These are phyloP conservation scores for Trichophyton verrucosum DNA, from an alignment of 2,329 filamentous ascomycete genomes.

Conservation along the genomic window DNA sequence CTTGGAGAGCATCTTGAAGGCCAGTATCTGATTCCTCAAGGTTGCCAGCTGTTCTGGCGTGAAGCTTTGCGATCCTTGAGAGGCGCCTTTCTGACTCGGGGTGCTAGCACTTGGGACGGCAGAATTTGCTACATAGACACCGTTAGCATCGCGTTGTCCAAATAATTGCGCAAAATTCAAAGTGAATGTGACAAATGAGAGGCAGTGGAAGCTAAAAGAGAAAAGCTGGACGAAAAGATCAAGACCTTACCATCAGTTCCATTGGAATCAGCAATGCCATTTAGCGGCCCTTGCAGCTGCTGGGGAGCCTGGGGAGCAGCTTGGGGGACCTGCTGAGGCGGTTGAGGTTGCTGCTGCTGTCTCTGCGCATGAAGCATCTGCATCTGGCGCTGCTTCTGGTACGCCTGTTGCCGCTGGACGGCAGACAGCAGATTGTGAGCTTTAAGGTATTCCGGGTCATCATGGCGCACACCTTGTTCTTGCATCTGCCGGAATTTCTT, in stretches of 20 bases:
- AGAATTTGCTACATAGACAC: conserved; percentile 13
- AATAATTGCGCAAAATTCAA: conserved; percentile 12
- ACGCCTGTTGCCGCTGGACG: conserved; percentile 53
- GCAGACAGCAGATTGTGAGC: conserved; percentile 60
- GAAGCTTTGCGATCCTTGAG: conserved; percentile 46
- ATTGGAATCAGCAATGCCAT: conserved; percentile 27
- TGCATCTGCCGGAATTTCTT: conserved; percentile 89
- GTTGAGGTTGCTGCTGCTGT: conserved; percentile 36
- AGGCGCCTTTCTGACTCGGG: conserved; percentile 21
- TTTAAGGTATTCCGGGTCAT: conserved; percentile 80
- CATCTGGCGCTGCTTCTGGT: conserved; percentile 42
- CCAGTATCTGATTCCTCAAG: conserved; percentile 73
- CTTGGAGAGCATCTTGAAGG: conserved; percentile 81
- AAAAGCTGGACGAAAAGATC: conserved; percentile 1
- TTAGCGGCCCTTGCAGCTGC: conserved; percentile 24
- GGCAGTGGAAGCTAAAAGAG: conserved; percentile 8
- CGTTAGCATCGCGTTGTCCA: conserved; percentile 16
- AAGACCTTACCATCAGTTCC: conserved; percentile 30
- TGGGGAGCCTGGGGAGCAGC: neutral
- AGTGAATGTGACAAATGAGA: neutral
- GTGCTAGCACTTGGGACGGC: conserved; percentile 7
- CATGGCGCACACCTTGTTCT: conserved; percentile 63
- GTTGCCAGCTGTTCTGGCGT: conserved; percentile 65
- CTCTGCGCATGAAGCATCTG: conserved; percentile 36
- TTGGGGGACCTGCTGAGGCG: conserved; percentile 23